Evolutionary conservation across 805 yeast genomes (phyloP).

Genomic region (Priceomyces castillae): DNA sequence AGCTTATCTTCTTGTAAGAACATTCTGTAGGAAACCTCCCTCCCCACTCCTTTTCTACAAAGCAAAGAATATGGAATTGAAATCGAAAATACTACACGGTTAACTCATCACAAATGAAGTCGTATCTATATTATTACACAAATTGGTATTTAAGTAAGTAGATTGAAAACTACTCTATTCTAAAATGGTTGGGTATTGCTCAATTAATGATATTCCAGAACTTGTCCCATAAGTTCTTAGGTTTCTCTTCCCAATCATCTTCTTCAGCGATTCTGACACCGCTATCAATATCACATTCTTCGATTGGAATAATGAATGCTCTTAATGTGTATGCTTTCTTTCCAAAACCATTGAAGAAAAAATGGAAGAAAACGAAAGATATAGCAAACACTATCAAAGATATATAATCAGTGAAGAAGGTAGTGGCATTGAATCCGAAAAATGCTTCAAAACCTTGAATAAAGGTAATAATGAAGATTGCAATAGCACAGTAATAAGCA

Average conservation of each 20-base stretch:
- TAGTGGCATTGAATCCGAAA: conserved; percentile 49
- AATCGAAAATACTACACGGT: too few species aligned
- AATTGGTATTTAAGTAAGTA: too few species aligned
- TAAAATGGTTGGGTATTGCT: too few species aligned
- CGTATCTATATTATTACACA: too few species aligned
- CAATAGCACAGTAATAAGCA: conserved; percentile 61
- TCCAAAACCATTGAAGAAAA: conserved; percentile 44
- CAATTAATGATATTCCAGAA: conserved; percentile 38
- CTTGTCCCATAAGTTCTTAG: conserved; percentile 53
- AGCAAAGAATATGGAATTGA: too few species aligned
- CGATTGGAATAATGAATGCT: conserved; percentile 45
- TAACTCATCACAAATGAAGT: too few species aligned
- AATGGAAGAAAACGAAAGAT: conserved; percentile 54
- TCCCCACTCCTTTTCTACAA: too few species aligned
- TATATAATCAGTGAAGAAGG: conserved; percentile 69
- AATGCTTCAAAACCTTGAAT: conserved; percentile 74
- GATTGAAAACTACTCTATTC: too few species aligned
- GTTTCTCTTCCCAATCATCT: conserved; percentile 53
- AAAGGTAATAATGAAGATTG: conserved; percentile 55
- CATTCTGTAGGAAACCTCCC: too few species aligned
- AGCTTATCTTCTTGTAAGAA: too few species aligned
- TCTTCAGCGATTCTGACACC: conserved; percentile 65
- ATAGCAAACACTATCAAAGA: conserved; percentile 61
- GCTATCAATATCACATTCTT: conserved; percentile 67
- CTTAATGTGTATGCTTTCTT: conserved; percentile 30